Conservation (phyloP, 164 flowering plant species). For the Cinnamomum chago region DNA sequence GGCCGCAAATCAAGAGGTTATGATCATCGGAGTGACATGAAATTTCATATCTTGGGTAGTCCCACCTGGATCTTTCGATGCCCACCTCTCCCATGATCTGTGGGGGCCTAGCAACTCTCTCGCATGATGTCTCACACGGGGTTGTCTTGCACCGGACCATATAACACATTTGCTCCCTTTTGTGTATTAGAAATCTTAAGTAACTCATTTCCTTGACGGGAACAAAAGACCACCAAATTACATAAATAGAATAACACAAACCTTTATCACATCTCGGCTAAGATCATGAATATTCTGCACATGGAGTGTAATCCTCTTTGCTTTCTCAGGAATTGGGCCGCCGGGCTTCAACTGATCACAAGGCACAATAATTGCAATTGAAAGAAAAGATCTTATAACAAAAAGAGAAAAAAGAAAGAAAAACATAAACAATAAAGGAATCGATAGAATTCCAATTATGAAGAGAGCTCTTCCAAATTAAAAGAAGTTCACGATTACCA, state of each 20-base stretch:
- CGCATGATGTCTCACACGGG: too few relatives aligned
- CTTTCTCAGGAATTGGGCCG: slow-evolving; percentile 76
- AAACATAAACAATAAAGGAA: background rate
- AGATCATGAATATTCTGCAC: slow-evolving; percentile 63
- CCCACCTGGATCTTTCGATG: too few relatives aligned
- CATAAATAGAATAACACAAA: slow-evolving; percentile 16
- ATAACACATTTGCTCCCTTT: background rate
- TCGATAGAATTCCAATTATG: background rate
- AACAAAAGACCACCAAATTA: background rate
- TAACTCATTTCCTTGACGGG: background rate
- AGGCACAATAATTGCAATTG: background rate
- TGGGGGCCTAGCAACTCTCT: too few relatives aligned
- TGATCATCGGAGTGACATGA: too few relatives aligned
- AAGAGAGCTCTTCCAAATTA: background rate
- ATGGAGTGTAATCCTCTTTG: slow-evolving; percentile 55
- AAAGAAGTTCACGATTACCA: slow-evolving; percentile 1
- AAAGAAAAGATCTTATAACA: slow-evolving; percentile 2
- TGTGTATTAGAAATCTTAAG: background rate
- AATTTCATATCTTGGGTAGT: too few relatives aligned
- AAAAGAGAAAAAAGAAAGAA: background rate
- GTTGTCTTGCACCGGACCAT: too few relatives aligned
- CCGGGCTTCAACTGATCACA: slow-evolving; percentile 80
- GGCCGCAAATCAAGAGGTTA: too few relatives aligned
- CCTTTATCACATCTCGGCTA: slow-evolving; percentile 95
- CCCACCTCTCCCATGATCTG: too few relatives aligned